phyloP scores from a whole-genome alignment of 2,329 filamentous ascomycete genomes.

The Xylaria sp. region DNA sequence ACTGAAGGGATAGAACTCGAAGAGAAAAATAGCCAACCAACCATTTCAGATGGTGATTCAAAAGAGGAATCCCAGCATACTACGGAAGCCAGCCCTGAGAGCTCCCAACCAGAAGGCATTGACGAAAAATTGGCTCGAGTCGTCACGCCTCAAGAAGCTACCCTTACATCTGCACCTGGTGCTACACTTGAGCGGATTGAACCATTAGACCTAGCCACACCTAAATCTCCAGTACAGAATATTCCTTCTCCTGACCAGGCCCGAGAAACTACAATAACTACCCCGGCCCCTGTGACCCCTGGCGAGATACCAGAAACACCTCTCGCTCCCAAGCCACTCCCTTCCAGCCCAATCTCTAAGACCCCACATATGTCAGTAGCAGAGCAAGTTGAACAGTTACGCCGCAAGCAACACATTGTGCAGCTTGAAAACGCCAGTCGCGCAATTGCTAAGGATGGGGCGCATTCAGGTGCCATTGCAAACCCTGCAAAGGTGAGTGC shows the following conservation, averaged over 20 bases:
- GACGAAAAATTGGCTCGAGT: constrained; percentile 35
- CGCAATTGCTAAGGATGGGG: constrained; percentile 39
- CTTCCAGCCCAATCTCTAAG: constrained; percentile 24
- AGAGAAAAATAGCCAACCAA: constrained; percentile 57
- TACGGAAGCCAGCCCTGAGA: constrained; percentile 33
- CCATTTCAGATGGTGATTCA: constrained; percentile 36
- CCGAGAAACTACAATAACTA: constrained; percentile 32
- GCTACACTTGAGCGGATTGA: constrained; percentile 59
- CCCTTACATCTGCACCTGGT: constrained; percentile 48
- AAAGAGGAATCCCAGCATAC: constrained; percentile 40
- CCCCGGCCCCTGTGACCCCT: constrained; percentile 41
- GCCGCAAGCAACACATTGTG: constrained; percentile 58
- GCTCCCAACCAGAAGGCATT: constrained; percentile 29
- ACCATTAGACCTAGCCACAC: constrained; percentile 60
- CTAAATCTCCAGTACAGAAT: constrained; percentile 47
- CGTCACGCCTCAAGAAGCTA: constrained; percentile 45
- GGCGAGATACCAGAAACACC: constrained; percentile 34
- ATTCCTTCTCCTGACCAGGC: constrained; percentile 22
- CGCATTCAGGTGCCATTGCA: constrained; percentile 25
- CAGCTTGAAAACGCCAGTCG: constrained; percentile 46
- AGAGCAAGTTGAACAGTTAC: constrained; percentile 55
- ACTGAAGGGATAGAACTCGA: constrained; percentile 63
- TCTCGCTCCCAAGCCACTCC: constrained; percentile 37
- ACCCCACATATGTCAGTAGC: constrained; percentile 41
- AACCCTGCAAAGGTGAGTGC: constrained; percentile 40